Evolutionary conservation across 805 yeast genomes (phyloP).

Genomic region (Sugiyamaella floridensis): DNA sequence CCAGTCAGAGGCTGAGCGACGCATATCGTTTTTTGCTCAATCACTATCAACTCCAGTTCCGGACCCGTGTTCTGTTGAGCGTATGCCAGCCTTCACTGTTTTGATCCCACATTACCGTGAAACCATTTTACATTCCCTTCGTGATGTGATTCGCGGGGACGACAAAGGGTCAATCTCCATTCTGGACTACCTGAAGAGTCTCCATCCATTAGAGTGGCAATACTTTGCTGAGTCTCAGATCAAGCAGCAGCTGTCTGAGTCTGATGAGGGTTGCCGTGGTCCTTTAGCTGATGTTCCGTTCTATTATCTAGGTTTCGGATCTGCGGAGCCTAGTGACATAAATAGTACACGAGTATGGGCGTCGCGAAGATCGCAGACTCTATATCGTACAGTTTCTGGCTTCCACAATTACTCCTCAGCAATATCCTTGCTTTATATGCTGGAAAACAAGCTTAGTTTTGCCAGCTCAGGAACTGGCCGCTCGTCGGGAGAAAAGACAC

Average conservation of each 20-base stretch:
- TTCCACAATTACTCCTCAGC: conserved; percentile 75
- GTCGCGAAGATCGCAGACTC: conserved; percentile 72
- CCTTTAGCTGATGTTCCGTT: conserved; percentile 50
- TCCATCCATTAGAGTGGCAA: conserved; percentile 74
- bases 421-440: conserved; percentile 55
- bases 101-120: conserved; percentile 83
- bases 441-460: conserved; percentile 38
- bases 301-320: conserved; percentile 65
- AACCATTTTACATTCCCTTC: conserved; percentile 65
- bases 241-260: not conserved
- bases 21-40: conserved; percentile 85
- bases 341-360: conserved; percentile 83
- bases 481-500: not conserved
- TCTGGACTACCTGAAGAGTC: conserved; percentile 69
- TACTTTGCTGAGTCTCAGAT: conserved; percentile 45
- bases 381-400: conserved; percentile 77
- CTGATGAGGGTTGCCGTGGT: not conserved
- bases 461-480: not conserved
- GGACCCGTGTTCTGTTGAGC: conserved; percentile 54
- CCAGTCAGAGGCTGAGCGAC: conserved; percentile 71
- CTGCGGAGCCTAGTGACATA: conserved; percentile 54
- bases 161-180: conserved; percentile 60
- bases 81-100: conserved; percentile 79
- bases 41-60: conserved; percentile 82
- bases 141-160: conserved; percentile 68